Conservation (phyloP, 1,139 yeast genomes). For the Candida sanyaensis region DNA sequence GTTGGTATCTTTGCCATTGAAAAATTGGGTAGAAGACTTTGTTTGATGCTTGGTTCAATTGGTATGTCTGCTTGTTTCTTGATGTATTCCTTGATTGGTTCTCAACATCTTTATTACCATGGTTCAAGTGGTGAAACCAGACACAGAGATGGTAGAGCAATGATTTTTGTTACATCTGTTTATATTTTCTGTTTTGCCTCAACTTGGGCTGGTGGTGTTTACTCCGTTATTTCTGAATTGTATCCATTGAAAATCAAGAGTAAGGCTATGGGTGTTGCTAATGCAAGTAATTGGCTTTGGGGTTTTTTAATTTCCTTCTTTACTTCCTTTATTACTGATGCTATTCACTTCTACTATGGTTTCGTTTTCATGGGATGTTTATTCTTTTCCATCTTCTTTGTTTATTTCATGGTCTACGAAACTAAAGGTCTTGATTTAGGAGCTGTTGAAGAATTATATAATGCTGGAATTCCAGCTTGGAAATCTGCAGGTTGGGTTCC, state of each 20-base stretch:
- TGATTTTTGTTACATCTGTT: constrained; percentile 76
- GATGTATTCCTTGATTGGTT: constrained; percentile 61
- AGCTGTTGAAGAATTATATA: constrained; percentile 64
- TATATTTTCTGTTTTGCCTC: constrained; percentile 83
- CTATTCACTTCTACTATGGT: constrained; percentile 55
- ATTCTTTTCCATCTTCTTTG: constrained; percentile 54
- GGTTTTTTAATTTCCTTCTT: constrained; percentile 77
- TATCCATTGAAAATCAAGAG: constrained; percentile 80
- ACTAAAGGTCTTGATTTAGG: constrained; percentile 66
- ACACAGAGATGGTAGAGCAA: constrained; percentile 62
- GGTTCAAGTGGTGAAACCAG: constrained; percentile 40
- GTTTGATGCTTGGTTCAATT: constrained; percentile 51
- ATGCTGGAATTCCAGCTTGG: constrained; percentile 47
- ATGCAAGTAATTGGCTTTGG: constrained; percentile 77
- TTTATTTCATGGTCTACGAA: constrained; percentile 57
- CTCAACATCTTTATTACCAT: constrained; percentile 59
- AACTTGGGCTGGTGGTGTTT: constrained; percentile 87
- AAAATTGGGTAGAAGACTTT: constrained; percentile 67
- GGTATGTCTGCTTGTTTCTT: constrained; percentile 59
- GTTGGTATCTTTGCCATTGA: constrained; percentile 68
- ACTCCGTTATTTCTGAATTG: constrained; percentile 76
- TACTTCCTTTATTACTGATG: constrained; percentile 66
- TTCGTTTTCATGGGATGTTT: constrained; percentile 74
- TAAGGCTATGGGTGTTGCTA: constrained; percentile 75
- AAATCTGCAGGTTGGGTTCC: constrained; percentile 49